phyloP scores from a whole-genome alignment of 768 basidiomycete species.

The Suillus spraguei region DNA sequence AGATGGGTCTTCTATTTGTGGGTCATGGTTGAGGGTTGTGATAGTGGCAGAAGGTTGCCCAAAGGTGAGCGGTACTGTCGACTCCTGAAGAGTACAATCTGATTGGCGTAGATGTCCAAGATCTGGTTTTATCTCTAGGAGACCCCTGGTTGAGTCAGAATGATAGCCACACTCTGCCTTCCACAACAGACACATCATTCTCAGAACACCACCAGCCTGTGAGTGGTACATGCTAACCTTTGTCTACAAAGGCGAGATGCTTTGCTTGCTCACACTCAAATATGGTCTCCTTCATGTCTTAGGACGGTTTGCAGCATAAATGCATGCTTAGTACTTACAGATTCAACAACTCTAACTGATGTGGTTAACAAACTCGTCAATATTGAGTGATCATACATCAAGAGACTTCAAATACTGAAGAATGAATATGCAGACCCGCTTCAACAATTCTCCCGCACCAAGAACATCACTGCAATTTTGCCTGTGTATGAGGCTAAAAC shows the following conservation, averaged over 20 bases:
- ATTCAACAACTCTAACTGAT: slow-evolving; percentile 66
- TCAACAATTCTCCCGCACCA: slow-evolving; percentile 79
- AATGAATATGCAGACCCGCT: slow-evolving; percentile 90
- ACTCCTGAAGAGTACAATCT: slow-evolving; percentile 13
- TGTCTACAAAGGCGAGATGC: not conserved
- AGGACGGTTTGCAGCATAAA: slow-evolving; percentile 43
- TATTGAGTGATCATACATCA: slow-evolving; percentile 90
- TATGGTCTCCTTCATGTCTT: slow-evolving; percentile 15
- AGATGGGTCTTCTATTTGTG: slow-evolving; percentile 88
- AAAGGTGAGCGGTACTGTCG: slow-evolving; percentile 50
- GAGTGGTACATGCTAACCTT: slow-evolving; percentile 30
- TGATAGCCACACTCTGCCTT: slow-evolving; percentile 51
- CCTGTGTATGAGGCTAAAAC: slow-evolving; percentile 90
- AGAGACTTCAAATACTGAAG: slow-evolving; percentile 80
- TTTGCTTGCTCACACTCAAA: slow-evolving; percentile 5
- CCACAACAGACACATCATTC: slow-evolving; percentile 40
- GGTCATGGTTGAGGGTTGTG: slow-evolving; percentile 87
- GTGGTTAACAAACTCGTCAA: slow-evolving; percentile 85
- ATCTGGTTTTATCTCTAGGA: slow-evolving; percentile 77
- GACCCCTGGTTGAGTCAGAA: slow-evolving; percentile 57
- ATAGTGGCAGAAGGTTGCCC: slow-evolving; percentile 65
- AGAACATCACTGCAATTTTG: slow-evolving; percentile 86
- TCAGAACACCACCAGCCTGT: slow-evolving; percentile 44
- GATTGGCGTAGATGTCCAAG: slow-evolving; percentile 64
- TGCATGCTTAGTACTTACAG: slow-evolving; percentile 65